phyloP scores from a whole-genome alignment of 2,329 filamentous ascomycete species.

The Apiospora rasikravindrae region DNA sequence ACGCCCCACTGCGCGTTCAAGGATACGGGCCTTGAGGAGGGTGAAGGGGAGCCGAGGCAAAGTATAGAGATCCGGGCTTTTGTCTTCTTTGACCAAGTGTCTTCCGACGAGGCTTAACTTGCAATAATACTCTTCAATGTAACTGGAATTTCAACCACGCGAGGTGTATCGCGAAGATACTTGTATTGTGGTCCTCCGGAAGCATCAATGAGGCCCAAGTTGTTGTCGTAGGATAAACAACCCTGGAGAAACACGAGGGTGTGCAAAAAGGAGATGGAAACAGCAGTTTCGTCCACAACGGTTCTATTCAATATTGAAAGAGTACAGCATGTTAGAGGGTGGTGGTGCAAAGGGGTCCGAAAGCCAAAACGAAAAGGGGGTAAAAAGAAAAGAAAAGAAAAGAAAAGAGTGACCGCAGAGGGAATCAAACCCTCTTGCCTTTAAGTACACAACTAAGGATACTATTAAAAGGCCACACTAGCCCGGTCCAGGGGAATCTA shows the following conservation, averaged over 20 bases:
- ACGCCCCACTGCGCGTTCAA: slow-evolving; percentile 15
- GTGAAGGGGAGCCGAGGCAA: slow-evolving; percentile 14
- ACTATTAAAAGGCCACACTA: neutral
- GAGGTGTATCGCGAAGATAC: neutral
- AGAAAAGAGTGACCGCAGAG: neutral
- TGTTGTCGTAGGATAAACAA: neutral
- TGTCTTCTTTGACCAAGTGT: slow-evolving; percentile 16
- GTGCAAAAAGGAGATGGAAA: too few relatives aligned
- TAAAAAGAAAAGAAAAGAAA: neutral
- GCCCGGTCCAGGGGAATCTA: neutral
- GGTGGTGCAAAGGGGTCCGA: neutral
- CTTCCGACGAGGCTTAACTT: neutral
- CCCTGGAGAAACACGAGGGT: too few relatives aligned
- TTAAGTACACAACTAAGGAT: neutral
- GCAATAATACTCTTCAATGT: neutral
- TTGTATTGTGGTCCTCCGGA: neutral
- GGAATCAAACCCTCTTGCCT: neutral
- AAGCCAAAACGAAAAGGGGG: neutral
- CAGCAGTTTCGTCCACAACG: too few relatives aligned
- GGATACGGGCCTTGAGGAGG: neutral
- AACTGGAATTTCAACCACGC: neutral
- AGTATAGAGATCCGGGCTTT: slow-evolving; percentile 16
- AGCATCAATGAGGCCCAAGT: neutral
- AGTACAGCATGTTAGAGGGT: neutral
- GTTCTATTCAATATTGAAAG: neutral